Conservation (phyloP, 805 yeast genomes). For the Cyberlindnera veronae region DNA sequence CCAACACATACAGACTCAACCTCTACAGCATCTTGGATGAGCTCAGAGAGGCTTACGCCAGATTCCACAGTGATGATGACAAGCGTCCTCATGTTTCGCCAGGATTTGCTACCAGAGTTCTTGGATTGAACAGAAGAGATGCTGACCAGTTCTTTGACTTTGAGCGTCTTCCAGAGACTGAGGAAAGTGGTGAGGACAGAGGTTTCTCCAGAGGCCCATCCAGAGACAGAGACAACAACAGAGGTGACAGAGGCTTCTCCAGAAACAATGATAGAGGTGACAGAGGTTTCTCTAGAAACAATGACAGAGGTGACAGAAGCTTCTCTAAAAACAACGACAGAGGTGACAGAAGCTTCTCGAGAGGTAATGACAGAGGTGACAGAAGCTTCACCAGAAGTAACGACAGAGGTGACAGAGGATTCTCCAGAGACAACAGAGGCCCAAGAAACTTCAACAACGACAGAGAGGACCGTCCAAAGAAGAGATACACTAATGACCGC, state of each 20-base stretch:
- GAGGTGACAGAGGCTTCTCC: slow-evolving; percentile 6
- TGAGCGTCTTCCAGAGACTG: slow-evolving; percentile 1
- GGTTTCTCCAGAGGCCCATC: background rate
- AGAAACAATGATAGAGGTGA: slow-evolving; percentile 1
- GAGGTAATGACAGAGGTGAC: slow-evolving; percentile 1
- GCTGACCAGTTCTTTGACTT: slow-evolving; percentile 22
- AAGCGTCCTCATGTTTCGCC: slow-evolving; percentile 22
- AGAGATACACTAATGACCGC: slow-evolving; percentile 2
- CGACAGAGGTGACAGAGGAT: background rate
- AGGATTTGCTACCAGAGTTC: slow-evolving; percentile 21
- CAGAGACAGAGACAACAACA: slow-evolving; percentile 3
- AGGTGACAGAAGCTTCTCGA: background rate
- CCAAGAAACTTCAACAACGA: background rate
- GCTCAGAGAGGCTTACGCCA: slow-evolving; percentile 28
- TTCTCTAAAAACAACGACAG: background rate
- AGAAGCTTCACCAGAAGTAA: slow-evolving; percentile 1
- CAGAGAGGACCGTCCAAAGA: slow-evolving; percentile 1
- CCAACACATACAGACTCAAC: slow-evolving; percentile 32
- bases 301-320: no score
- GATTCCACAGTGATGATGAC: slow-evolving; percentile 19
- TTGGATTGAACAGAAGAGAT: slow-evolving; percentile 21
- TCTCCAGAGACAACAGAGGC: slow-evolving; percentile 3
- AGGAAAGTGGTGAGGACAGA: background rate
- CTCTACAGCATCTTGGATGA: slow-evolving; percentile 32
- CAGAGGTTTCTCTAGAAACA: slow-evolving; percentile 3